Evolutionary conservation across 2,329 filamentous ascomycete genomes (phyloP).

Genomic region (Fusarium keratoplasticum): DNA sequence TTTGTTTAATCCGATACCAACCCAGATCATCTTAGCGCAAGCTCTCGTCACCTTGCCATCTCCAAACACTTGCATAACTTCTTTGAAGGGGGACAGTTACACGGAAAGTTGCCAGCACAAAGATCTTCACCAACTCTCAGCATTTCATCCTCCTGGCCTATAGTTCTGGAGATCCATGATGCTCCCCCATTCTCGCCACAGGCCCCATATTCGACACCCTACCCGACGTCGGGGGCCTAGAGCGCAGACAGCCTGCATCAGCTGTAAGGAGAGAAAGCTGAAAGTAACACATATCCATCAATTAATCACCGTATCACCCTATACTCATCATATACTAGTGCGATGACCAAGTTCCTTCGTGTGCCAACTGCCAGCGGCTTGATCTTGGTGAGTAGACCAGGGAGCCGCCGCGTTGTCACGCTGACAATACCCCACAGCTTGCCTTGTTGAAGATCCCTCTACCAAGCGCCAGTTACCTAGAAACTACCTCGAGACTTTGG

Average conservation of each 20-base stretch:
- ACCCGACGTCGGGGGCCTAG: neutral
- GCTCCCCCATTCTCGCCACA: neutral
- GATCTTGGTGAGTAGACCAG: neutral
- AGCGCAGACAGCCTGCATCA: constrained; percentile 8
- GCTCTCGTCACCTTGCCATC: neutral
- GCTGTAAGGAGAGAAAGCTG: constrained; percentile 16
- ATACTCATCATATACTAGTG: constrained; percentile 4
- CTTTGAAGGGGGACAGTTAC: neutral
- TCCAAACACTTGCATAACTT: neutral
- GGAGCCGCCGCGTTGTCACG: too few species aligned
- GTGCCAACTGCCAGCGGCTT: constrained; percentile 7
- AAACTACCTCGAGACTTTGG: constrained; percentile 46
- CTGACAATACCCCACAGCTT: constrained; percentile 13
- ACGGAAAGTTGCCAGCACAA: neutral
- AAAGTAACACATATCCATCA: neutral
- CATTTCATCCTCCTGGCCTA: neutral
- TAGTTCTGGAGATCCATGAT: neutral
- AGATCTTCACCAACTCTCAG: too few species aligned
- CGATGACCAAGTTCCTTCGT: constrained; percentile 10
- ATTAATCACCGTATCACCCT: too few species aligned
- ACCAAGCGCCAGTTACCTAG: constrained; percentile 44
- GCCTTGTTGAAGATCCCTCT: constrained; percentile 43
- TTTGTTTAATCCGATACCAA: neutral
- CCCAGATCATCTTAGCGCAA: neutral
- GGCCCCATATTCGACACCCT: neutral